Evolutionary conservation across 768 basidiomycete genomes (phyloP).

Genomic region (Boletus sp.): DNA sequence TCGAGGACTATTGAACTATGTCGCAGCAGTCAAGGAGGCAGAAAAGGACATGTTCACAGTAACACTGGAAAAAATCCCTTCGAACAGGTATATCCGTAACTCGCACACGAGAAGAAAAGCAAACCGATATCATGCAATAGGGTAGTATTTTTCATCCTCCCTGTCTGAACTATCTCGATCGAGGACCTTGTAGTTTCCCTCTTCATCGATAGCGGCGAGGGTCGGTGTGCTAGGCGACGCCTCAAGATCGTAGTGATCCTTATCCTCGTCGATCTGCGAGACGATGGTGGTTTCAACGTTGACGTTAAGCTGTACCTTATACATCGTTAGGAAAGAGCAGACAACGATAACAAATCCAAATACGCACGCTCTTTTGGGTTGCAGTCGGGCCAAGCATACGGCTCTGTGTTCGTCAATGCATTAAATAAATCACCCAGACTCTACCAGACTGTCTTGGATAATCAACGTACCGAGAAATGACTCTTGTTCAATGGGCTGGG

Average conservation of each 20-base stretch:
- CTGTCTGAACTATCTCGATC: conserved; percentile 20
- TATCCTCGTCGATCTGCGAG: conserved; percentile 29
- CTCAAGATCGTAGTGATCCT: conserved; percentile 25
- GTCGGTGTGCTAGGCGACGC: conserved; percentile 6
- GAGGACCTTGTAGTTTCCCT: conserved; percentile 8
- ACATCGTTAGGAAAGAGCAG: neutral
- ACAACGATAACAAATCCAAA: neutral
- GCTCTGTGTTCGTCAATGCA: conserved; percentile 11
- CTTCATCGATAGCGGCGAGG: conserved; percentile 10
- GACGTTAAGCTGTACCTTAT: conserved; percentile 26
- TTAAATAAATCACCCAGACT: neutral
- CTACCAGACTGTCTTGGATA: neutral
- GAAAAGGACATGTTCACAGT: neutral
- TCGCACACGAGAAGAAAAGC: neutral
- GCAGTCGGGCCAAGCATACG: conserved; percentile 21
- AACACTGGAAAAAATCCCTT: neutral
- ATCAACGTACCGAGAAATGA: conserved; percentile 23
- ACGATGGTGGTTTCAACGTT: conserved; percentile 35
- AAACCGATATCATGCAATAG: conserved; percentile 8
- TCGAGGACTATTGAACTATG: conserved; percentile 2
- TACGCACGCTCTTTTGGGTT: conserved; percentile 25
- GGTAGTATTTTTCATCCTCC: conserved; percentile 15
- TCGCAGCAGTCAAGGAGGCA: conserved; percentile 6
- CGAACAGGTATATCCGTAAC: conserved; percentile 11
- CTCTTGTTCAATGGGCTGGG: conserved; percentile 20